Evolutionary conservation across 73 alveolate species (phyloP).

Genomic region (Blepharisma stoltei): DNA sequence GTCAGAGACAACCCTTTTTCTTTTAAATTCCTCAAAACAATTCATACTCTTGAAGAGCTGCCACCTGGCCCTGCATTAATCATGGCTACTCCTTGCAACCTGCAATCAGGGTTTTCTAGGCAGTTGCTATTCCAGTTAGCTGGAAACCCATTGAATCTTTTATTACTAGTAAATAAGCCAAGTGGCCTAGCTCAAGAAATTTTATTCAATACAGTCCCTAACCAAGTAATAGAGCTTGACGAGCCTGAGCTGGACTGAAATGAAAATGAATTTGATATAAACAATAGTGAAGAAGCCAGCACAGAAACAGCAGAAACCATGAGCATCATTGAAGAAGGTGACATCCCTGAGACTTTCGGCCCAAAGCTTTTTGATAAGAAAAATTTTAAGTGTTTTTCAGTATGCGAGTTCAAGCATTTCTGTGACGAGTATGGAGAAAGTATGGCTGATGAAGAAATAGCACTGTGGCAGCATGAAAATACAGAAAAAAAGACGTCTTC

Average conservation of each 20-base stretch:
- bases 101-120: constrained; percentile 19
- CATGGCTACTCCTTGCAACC: constrained; percentile 6
- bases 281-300: background rate
- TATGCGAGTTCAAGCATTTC: constrained; percentile 18
- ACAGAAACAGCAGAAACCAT: background rate
- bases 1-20: background rate
- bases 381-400: constrained; percentile 7
- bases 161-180: background rate
- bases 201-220: background rate
- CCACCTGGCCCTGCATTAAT: constrained; percentile 5
- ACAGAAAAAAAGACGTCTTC: background rate
- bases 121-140: background rate
- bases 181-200: background rate
- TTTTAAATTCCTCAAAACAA: background rate
- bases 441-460: constrained; percentile 21
- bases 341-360: background rate
- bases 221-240: background rate
- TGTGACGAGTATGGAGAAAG: constrained; percentile 27
- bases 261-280: background rate
- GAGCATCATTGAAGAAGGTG: constrained; percentile 1
- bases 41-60: background rate
- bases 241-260: background rate
- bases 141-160: background rate
- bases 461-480: background rate
- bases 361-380: constrained; percentile 15